Percentiles rank a stretch among this genome's conserved stretches.
Conservation (phyloP, 2,329 filamentous ascomycete genomes). For the Neonectria neomacrospora region DNA sequence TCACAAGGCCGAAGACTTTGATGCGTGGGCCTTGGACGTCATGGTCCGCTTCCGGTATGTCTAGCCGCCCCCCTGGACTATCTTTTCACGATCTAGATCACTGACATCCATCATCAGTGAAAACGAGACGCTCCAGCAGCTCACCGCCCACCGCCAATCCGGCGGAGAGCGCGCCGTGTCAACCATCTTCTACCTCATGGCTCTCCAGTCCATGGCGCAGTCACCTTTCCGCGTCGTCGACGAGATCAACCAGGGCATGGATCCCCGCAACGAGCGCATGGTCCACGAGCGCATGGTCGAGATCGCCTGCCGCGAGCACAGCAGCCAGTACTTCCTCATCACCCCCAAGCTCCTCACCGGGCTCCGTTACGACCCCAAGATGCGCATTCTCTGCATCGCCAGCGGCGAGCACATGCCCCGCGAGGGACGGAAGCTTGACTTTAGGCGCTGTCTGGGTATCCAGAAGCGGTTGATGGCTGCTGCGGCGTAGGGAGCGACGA, state of each 20-base stretch:
- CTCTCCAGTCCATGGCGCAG: conserved; percentile 90
- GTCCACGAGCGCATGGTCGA: conserved; percentile 98
- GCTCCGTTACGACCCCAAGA: conserved; percentile 86
- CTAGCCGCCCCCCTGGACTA: background rate
- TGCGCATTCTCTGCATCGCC: conserved; percentile 94
- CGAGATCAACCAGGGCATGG: conserved; percentile 99
- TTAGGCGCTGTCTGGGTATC: conserved; percentile 57
- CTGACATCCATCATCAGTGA: conserved; percentile 62
- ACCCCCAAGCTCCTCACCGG: conserved; percentile 93
- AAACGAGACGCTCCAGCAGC: conserved; percentile 82
- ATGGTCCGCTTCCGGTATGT: conserved; percentile 91
- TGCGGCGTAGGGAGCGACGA: conserved; percentile 30
- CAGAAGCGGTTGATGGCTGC: conserved; percentile 54
- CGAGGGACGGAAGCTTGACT: conserved; percentile 63
- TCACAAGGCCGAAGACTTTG: conserved; percentile 92
- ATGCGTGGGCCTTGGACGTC: conserved; percentile 93
- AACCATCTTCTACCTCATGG: conserved; percentile 99
- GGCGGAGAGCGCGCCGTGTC: conserved; percentile 96
- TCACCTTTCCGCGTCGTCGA: conserved; percentile 98
- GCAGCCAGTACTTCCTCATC: conserved; percentile 93
- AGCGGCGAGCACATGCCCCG: conserved; percentile 80
- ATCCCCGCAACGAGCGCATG: conserved; percentile 97
- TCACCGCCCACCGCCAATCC: conserved; percentile 93
- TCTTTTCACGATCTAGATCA: background rate
- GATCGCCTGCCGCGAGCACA: conserved; percentile 87